Percentiles rank a stretch among this genome's conserved stretches.
These are phyloP conservation scores for Apophysomyces elegans DNA, from an alignment of 371 early-diverging fungal genomes.

Conservation along the genomic window DNA sequence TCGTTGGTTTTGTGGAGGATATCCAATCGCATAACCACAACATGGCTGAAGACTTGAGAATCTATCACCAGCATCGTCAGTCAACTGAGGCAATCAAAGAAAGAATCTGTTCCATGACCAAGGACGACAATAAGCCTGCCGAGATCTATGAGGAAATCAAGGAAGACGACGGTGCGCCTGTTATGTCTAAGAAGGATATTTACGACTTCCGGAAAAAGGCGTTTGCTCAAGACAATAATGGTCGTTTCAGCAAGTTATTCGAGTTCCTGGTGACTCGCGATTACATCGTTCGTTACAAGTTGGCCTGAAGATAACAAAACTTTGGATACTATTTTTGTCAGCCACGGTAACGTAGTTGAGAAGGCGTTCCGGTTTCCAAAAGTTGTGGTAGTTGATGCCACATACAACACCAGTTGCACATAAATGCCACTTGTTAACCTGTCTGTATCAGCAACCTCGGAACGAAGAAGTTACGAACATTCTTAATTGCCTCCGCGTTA, in stretches of 20 bases:
- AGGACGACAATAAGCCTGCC: background rate
- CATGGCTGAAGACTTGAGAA: background rate
- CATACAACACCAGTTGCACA: conserved; percentile 44
- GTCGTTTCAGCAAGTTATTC: background rate
- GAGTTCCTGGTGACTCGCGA: background rate
- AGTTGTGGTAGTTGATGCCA: conserved; percentile 43
- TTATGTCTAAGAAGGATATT: background rate
- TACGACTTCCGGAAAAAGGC: background rate
- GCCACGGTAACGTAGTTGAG: background rate
- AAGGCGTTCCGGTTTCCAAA: background rate
- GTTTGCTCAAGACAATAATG: background rate
- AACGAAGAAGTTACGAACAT: background rate
- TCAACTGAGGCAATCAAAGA: background rate
- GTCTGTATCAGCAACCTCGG: conserved; percentile 13
- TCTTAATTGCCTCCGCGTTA: background rate
- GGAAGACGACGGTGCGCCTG: background rate
- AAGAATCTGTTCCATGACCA: background rate
- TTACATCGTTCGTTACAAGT: background rate
- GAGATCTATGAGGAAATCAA: conserved; percentile 1
- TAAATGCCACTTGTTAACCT: conserved; percentile 52
- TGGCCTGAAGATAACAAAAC: background rate
- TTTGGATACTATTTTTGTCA: background rate
- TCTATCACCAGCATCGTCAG: background rate
- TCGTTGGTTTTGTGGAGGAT: background rate
- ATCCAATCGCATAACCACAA: background rate